Evolutionary conservation across 2,329 filamentous ascomycete species (phyloP), one percentile per base, ranked within the genome.

Genomic region (Fusarium sp.): DNA sequence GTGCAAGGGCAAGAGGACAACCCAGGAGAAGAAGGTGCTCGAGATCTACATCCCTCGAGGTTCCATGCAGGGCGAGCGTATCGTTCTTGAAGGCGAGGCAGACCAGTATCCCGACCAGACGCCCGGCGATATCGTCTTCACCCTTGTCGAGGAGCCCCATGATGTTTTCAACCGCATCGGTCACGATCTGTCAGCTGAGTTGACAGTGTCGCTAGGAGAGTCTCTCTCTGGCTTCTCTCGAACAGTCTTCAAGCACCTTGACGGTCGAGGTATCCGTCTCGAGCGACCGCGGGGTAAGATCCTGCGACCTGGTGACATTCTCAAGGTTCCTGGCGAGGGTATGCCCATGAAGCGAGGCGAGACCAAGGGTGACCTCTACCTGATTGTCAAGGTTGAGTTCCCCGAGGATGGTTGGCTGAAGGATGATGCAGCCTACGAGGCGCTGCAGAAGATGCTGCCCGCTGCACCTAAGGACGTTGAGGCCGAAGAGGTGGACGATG

Each of bases 21-120:
- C 90, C 46, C 92, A 94, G 76, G 93, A 96, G 82, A 96, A 93
- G 82, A 99, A 98, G 84, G 93, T 95, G 4, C 86, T 99, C 65
- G 96, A 99, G 83, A 91, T 99, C 55, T 98, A 98, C 83, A 97
- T 99, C 65, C 94, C 95, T 10, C 90, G 93, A 55, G 95, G 95
- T 48, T 92, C 92, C 40, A 89, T 89, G 85, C 91, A 97, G 79
- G 95, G 95, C 70, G 95, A 99, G 77, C 90, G 90, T 72, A 98
- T 99, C 75, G 89, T 95, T 10, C 86, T 99, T 6, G 92, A 97
- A 78, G 95, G 95, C 65, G 96, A 99, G 82, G 96, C 95, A 34
- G 96, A 99, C 77, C 95, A 99, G 81, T 85, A 91, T 44, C 95
- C 95, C 0, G 94, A 95, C 75, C 92, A 95, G 79, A 92, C 91